Base-by-base conservation (phyloP, 2,329 filamentous ascomycete genomes). In the Aspergillus udagawae region DNA sequence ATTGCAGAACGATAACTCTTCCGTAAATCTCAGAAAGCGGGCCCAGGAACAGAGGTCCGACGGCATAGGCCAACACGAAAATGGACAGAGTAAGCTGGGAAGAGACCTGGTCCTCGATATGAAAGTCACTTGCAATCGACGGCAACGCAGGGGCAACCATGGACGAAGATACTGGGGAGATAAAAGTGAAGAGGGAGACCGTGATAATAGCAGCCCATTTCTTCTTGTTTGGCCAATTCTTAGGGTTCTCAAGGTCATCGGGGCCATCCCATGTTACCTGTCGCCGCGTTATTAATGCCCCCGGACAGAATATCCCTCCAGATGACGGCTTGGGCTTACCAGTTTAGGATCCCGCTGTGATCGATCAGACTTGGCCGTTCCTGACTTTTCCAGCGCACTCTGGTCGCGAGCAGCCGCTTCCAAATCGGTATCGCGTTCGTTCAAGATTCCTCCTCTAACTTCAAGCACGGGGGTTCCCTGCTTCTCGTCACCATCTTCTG, bases 151-250 rank as follows among this genome's bases (percentile, higher is more conserved):
- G 82, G 0, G 81, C 78, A 2, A 83, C 68, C 80, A 88, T 87
- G 38, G 82, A 83, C 4, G 83, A 85, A 1, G 85, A 83, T 27
- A 88, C 83, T 0, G 86, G 85, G 2, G 84, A 85, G 58, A 87
- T 82, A 61, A 87, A 79, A 2, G 83, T 85, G 67, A 86, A 86
- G 51, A 76, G 73, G 0, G 84, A 80, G 29, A 86, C 75, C 54
- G 84, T 75, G 42, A 83, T 72, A 2, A 82, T 80, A 21, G 80
- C 79, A 1, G 73, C 71, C 85, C 84, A 87, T 69, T 86, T 87
- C 66, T 78, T 81, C 32, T 69, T 72, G 29, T 71, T 73, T 0
- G 76, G 58, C 84, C 85, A 88, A 69, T 86, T 85, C 55, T 75
- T 74, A 1, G 78, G 77, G 51, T 80, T 78, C 5, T 71, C 69